Base-by-base conservation (phyloP, 2,329 filamentous ascomycete genomes). In the Macroventuria anomochaeta region DNA sequence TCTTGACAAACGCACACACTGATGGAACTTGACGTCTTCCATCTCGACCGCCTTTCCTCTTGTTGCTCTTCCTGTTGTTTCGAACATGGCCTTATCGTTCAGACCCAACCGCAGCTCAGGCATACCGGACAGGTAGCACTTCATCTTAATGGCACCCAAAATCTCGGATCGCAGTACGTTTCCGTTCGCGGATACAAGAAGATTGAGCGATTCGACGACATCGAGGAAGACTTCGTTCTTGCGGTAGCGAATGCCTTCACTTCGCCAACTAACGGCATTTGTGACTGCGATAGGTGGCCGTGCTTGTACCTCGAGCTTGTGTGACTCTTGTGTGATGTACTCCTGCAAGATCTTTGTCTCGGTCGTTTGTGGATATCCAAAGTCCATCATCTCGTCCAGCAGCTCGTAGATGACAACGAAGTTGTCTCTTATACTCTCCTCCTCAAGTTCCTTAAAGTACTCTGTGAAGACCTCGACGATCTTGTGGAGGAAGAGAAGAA, bases 331-430 rank as follows among this genome's bases (percentile, higher is more conserved):
- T 33, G 95, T 99, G 75, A 99, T 99, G 80, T 96, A 86, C 81
- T 99, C 95, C 77, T 99, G 95, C 57, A 99, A 81, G 75, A 99
- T 99, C 84, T 99, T 99, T 75, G 87, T 91, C 77, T 99, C 95
- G 63, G 95, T 99, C 8, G 95, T 99, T 77, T 99, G 95, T 5
- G 95, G 95, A 76, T 99, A 97, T 60, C 95, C 95, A 81, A 99
- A 99, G 78, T 99, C 95, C 95, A 99, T 99, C 95, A 99, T 99
- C 81, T 99, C 95, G 73, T 99, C 95, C 59, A 99, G 85, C 57
- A 99, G 80, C 78, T 99, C 95, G 82, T 99, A 99, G 72, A 99
- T 99, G 73, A 99, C 88, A 76, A 99, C 95, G 74, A 99, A 99
- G 81, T 99, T 99, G 81, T 99, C 95, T 67, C 95, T 87, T 75